phyloP scores from a whole-genome alignment of 1,284 basidiomycete species.

The Mycena citricolor region DNA sequence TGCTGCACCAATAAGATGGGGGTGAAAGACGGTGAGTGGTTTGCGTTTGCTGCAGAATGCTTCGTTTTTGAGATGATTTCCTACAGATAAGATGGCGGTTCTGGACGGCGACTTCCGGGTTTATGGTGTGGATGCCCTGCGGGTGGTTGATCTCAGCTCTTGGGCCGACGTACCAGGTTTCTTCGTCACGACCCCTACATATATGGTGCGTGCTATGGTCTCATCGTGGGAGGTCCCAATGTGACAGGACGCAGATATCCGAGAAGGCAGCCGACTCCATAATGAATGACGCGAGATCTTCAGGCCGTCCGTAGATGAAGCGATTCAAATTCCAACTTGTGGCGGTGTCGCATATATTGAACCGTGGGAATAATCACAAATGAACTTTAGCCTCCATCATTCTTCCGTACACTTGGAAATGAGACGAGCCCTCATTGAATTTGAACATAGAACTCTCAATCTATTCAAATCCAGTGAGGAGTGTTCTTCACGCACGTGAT shows the following conservation, averaged over 20 bases:
- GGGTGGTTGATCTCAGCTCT: constrained; percentile 29
- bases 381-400: too few relatives aligned
- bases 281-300: constrained; percentile 11
- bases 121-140: constrained; percentile 27
- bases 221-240: constrained; percentile 30
- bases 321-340: too few relatives aligned
- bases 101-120: constrained; percentile 32
- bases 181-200: constrained; percentile 32
- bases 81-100: constrained; percentile 30
- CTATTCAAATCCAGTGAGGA: too few relatives aligned
- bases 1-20: constrained; percentile 35
- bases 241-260: constrained; percentile 29
- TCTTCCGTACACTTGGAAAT: too few relatives aligned
- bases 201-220: constrained; percentile 31
- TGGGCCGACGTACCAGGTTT: constrained; percentile 33
- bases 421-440: too few relatives aligned
- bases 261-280: constrained; percentile 32
- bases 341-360: too few relatives aligned
- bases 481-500: too few relatives aligned
- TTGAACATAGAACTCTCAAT: too few relatives aligned
- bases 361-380: too few relatives aligned
- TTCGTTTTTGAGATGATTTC: not conserved
- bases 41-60: not conserved
- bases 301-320: not conserved
- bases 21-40: constrained; percentile 28